Evolutionary conservation across 192 early-diverging fungal genomes (phyloP).

Genomic region (Coemansia sp.): DNA sequence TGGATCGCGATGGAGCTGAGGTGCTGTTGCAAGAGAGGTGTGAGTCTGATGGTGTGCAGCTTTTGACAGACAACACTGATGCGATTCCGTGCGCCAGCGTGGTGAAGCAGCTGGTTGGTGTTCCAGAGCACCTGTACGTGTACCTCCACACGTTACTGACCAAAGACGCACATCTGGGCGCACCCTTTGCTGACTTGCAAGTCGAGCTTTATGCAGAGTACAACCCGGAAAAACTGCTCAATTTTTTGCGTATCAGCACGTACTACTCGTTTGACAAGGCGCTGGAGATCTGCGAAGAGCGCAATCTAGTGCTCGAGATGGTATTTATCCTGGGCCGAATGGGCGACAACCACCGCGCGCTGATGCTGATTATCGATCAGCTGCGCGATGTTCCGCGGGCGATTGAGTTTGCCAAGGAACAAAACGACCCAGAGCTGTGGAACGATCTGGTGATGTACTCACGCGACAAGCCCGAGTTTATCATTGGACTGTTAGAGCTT

Average conservation of each 20-base stretch:
- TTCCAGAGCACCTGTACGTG: constrained; percentile 70
- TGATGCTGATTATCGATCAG: constrained; percentile 90
- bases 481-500: constrained; percentile 87
- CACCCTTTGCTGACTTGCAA: constrained; percentile 73
- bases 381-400: constrained; percentile 90
- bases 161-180: constrained; percentile 57
- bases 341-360: constrained; percentile 92
- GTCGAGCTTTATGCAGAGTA: constrained; percentile 93
- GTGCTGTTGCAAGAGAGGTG: constrained; percentile 40
- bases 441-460: constrained; percentile 91
- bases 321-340: constrained; percentile 95
- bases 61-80: constrained; percentile 84
- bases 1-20: constrained; percentile 4
- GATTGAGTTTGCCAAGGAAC: constrained; percentile 98
- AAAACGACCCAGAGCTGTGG: constrained; percentile 95
- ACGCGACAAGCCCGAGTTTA: constrained; percentile 97
- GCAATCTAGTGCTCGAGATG: constrained; percentile 95
- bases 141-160: constrained; percentile 90
- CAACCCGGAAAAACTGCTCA: constrained; percentile 68
- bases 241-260: constrained; percentile 81
- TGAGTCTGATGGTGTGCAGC: constrained; percentile 66
- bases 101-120: constrained; percentile 67
- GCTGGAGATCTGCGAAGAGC: constrained; percentile 71
- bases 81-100: constrained; percentile 67
- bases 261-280: constrained; percentile 77